phyloP scores from a whole-genome alignment of 208 protist species.

The Crithidia bombi region DNA sequence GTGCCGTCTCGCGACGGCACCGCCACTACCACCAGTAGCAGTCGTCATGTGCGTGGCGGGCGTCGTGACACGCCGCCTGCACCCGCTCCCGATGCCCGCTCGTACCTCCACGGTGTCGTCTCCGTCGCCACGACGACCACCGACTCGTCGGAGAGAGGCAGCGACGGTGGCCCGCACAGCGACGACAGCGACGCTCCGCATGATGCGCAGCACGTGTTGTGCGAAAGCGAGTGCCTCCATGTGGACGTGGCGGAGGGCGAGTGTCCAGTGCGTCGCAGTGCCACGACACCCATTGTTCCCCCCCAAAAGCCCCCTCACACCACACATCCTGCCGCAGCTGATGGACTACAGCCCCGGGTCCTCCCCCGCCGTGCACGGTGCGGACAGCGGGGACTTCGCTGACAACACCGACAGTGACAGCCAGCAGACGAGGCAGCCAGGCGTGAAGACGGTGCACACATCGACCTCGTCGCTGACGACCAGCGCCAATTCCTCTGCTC shows the following conservation, averaged over 20 bases:
- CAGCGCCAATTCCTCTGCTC: constrained; percentile 5
- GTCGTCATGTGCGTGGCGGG: not conserved
- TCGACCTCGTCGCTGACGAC: constrained; percentile 10
- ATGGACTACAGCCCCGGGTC: constrained; percentile 5
- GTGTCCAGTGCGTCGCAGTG: not conserved
- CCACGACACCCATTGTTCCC: not conserved
- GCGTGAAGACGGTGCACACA: not conserved
- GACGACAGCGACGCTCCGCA: constrained; percentile 5
- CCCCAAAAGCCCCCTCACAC: not conserved
- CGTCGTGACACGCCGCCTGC: not conserved
- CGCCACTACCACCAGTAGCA: too few relatives aligned
- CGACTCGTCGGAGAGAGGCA: constrained; percentile 17
- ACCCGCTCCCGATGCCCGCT: not conserved
- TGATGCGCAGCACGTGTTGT: not conserved
- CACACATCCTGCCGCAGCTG: constrained; percentile 10
- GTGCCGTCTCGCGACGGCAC: not conserved
- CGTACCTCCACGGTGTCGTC: not conserved
- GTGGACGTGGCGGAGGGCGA: constrained; percentile 1
- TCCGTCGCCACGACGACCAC: constrained; percentile 4
- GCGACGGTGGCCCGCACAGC: not conserved
- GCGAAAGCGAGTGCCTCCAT: not conserved
- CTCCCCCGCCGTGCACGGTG: not conserved
- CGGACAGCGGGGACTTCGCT: too few relatives aligned
- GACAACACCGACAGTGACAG: constrained; percentile 13
- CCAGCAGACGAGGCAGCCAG: not conserved